Percentiles rank a stretch among this genome's conserved stretches.
Evolutionary conservation across 768 basidiomycete species (phyloP).

Genomic region (Hericium erinaceus): DNA sequence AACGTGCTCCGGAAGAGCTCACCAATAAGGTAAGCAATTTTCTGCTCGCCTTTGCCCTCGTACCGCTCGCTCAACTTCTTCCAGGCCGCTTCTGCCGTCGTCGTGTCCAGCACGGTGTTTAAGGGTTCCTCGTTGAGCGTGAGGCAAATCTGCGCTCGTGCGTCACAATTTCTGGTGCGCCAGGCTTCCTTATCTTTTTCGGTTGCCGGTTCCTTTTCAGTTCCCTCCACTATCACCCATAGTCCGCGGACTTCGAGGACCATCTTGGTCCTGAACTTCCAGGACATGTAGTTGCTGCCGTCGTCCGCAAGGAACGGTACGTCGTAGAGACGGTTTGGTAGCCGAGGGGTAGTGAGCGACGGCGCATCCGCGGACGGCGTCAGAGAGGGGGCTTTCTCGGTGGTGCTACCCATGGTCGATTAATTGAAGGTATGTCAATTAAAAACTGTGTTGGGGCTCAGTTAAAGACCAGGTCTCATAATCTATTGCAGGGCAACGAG

Average conservation of each 20-base stretch:
- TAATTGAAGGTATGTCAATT: no score
- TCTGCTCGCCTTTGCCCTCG: slow-evolving; percentile 17
- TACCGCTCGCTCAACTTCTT: slow-evolving; percentile 12
- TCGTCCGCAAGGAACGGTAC: background rate
- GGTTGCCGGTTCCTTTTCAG: background rate
- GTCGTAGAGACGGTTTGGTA: background rate
- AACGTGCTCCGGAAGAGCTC: slow-evolving; percentile 15
- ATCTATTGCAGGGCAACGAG: no score
- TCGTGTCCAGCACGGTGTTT: slow-evolving; percentile 12
- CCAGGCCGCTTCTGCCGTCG: slow-evolving; percentile 13
- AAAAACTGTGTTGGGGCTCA: no score
- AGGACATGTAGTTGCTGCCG: background rate
- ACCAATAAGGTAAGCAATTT: slow-evolving; percentile 16
- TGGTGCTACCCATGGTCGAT: no score
- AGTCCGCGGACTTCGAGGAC: background rate
- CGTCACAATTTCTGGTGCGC: background rate
- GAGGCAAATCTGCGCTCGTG: slow-evolving; percentile 16
- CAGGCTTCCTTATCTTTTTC: slow-evolving; percentile 7
- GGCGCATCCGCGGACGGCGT: no score
- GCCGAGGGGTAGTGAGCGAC: no score
- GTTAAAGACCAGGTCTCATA: no score
- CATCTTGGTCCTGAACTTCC: background rate
- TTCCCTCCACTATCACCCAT: background rate
- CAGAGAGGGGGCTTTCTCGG: no score
- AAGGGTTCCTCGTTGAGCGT: slow-evolving; percentile 18